Evolutionary conservation across 768 basidiomycete genomes (phyloP).

Genomic region (Sporobolomyces roseus): DNA sequence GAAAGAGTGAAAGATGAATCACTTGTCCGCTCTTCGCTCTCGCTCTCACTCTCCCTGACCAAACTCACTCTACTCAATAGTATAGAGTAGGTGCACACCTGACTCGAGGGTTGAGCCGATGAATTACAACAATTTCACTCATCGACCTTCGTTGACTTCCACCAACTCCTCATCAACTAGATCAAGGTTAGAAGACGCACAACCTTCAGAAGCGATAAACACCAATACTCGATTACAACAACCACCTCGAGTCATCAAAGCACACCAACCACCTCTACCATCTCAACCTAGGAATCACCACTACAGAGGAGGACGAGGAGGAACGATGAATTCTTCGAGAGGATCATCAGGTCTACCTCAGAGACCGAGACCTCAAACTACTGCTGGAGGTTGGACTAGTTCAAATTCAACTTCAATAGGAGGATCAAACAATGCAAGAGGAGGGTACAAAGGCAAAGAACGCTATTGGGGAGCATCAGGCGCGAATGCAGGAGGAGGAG

Average conservation of each 20-base stretch:
- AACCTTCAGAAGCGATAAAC: conserved; percentile 10
- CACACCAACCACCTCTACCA: neutral
- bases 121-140: no score
- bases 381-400: conserved; percentile 9
- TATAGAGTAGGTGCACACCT: no score
- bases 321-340: neutral
- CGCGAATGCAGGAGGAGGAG: no score
- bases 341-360: neutral
- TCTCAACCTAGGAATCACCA: no score
- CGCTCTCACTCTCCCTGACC: neutral
- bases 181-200: conserved; percentile 7
- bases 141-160: no score
- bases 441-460: neutral
- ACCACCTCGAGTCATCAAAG: neutral
- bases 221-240: conserved; percentile 2
- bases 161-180: neutral
- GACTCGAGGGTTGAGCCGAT: no score
- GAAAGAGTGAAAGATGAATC: neutral
- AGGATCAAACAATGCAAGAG: neutral
- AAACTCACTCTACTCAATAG: neutral
- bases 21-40: neutral
- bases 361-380: neutral
- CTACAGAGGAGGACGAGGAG: no score
- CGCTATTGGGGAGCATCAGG: neutral
- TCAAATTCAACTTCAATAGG: neutral